These are phyloP conservation scores for Bipolaris cookei DNA, from an alignment of 2,329 filamentous ascomycete species.

Conservation along the genomic window DNA sequence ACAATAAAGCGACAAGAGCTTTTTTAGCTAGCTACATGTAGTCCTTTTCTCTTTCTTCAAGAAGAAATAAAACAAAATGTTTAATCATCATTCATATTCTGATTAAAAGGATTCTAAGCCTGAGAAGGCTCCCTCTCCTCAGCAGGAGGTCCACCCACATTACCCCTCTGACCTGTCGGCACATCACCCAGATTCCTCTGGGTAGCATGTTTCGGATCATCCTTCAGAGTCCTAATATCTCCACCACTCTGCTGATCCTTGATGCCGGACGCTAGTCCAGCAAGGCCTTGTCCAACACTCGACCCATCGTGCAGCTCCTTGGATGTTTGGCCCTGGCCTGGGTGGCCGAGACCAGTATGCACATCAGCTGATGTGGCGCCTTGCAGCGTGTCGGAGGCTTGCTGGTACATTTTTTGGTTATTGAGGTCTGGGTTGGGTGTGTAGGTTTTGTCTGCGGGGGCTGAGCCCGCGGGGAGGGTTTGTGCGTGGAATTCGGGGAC, in stretches of 20 bases:
- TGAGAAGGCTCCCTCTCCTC: constrained; percentile 46
- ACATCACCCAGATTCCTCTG: constrained; percentile 51
- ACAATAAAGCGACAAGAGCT: neutral
- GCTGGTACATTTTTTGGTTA: constrained; percentile 52
- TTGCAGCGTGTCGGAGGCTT: constrained; percentile 55
- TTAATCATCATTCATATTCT: neutral
- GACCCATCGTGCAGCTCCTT: constrained; percentile 58
- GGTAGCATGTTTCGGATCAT: constrained; percentile 42
- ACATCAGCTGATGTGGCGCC: constrained; percentile 62
- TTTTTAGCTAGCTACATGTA: neutral
- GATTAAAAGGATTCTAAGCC: constrained; percentile 10
- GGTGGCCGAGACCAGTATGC: constrained; percentile 61
- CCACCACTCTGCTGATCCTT: constrained; percentile 16
- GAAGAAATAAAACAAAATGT: no score
- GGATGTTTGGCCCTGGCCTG: constrained; percentile 57
- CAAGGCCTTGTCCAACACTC: constrained; percentile 53
- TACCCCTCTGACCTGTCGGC: constrained; percentile 43
- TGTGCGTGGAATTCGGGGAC: constrained; percentile 69
- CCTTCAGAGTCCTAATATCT: constrained; percentile 31
- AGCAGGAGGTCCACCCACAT: constrained; percentile 37
- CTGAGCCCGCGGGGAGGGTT: constrained; percentile 66
- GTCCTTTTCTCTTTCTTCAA: neutral
- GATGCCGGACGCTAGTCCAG: constrained; percentile 48
- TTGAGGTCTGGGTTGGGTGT: constrained; percentile 54
- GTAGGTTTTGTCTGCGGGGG: constrained; percentile 59